These are phyloP conservation scores for Hippophae tibetana DNA, from an alignment of 306 rosid species.

Conservation along the genomic window DNA sequence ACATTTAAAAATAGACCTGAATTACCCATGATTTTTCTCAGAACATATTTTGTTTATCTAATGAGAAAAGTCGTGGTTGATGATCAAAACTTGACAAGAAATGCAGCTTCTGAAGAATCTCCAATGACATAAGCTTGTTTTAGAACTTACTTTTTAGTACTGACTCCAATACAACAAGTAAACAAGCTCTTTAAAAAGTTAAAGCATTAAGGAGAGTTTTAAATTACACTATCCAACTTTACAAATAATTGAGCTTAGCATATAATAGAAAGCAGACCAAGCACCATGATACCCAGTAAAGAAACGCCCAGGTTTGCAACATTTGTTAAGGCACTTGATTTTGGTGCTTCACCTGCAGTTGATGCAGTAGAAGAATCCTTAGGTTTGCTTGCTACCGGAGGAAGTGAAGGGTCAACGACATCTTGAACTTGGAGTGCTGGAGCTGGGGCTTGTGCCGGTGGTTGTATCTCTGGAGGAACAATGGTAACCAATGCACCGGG, in stretches of 20 bases:
- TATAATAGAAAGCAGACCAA: constrained; percentile 16
- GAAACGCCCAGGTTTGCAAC: constrained; percentile 24
- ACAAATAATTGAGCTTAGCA: constrained; percentile 3
- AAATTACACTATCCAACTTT: no score
- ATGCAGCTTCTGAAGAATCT: no score
- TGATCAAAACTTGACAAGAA: no score
- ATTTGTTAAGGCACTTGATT: constrained; percentile 26
- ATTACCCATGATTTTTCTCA: no score
- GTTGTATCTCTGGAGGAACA: constrained; percentile 7
- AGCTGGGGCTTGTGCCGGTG: constrained; percentile 40
- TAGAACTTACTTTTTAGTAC: no score
- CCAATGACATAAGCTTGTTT: no score
- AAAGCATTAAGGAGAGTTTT: no score
- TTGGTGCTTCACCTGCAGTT: not conserved
- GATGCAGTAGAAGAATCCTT: not conserved
- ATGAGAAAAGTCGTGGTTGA: no score
- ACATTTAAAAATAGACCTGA: no score
- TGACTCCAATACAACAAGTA: no score
- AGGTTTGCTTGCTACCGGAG: constrained; percentile 24
- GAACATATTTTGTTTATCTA: no score
- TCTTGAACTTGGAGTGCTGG: constrained; percentile 33
- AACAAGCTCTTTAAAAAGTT: no score
- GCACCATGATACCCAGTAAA: constrained; percentile 20
- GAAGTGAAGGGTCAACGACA: constrained; percentile 78
- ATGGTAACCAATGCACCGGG: constrained; percentile 34